Percentiles rank a stretch among this genome's conserved stretches.
These are phyloP conservation scores for Boletus sp. DNA, from an alignment of 1,284 basidiomycete genomes.

Conservation along the genomic window DNA sequence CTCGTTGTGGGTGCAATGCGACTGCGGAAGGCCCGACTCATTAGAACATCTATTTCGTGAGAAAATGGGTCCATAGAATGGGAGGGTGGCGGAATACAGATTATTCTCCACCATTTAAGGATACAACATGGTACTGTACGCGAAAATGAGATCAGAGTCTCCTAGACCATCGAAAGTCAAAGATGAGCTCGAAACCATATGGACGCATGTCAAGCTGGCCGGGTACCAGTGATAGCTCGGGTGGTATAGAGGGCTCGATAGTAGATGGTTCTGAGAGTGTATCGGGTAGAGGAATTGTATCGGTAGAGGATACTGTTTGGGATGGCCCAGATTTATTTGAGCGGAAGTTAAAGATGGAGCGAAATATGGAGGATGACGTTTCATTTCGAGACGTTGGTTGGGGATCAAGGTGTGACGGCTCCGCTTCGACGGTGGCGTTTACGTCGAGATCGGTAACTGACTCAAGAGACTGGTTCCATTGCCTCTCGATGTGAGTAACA, in stretches of 20 bases:
- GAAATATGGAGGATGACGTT: conserved; percentile 29
- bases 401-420: conserved; percentile 9
- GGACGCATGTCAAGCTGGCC: conserved; percentile 68
- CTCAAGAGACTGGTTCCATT: conserved; percentile 36
- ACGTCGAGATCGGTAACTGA: conserved; percentile 8
- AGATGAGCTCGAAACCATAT: conserved; percentile 69
- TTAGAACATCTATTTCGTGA: background rate
- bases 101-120: conserved; percentile 17
- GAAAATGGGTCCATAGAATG: background rate
- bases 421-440: conserved; percentile 17
- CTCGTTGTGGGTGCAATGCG: background rate
- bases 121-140: conserved; percentile 32
- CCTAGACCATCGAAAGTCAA: conserved; percentile 72
- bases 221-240: conserved; percentile 40
- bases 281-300: conserved; percentile 10
- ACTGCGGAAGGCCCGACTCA: background rate
- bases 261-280: conserved; percentile 4
- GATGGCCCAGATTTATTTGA: conserved; percentile 7
- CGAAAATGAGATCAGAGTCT: conserved; percentile 25
- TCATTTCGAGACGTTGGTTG: conserved; percentile 21
- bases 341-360: conserved; percentile 26
- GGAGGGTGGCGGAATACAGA: conserved; percentile 19
- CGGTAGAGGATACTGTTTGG: background rate
- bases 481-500: conserved; percentile 50
- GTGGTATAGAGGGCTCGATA: conserved; percentile 8